Evolutionary conservation across 306 rosid genomes (phyloP).

Genomic region (Cucurbita ficifolia): DNA sequence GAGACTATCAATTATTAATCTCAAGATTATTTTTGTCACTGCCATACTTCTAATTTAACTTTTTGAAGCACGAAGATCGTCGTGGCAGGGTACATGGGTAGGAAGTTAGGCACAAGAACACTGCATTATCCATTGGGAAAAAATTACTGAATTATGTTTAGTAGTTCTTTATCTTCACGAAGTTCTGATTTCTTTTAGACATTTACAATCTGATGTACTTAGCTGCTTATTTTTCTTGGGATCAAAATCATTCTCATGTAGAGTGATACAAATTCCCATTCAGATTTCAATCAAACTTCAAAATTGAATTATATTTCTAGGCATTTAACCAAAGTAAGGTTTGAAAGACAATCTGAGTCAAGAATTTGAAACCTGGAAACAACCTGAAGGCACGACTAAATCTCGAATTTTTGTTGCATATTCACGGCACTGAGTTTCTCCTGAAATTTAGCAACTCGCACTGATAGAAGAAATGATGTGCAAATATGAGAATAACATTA

Average conservation of each 20-base stretch:
- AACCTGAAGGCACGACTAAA: neutral
- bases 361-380: conserved; percentile 13
- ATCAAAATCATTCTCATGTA: neutral
- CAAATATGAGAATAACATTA: neutral
- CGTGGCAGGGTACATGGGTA: no score
- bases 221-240: neutral
- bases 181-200: neutral
- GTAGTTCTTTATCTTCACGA: neutral
- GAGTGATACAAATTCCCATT: neutral
- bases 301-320: neutral
- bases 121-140: no score
- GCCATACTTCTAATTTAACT: no score
- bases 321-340: neutral
- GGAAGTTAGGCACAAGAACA: no score
- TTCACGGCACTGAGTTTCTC: conserved; percentile 35
- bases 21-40: no score
- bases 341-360: neutral
- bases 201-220: neutral
- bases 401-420: conserved; percentile 14
- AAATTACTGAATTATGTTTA: neutral
- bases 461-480: conserved; percentile 22
- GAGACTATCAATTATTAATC: no score
- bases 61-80: no score
- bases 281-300: neutral
- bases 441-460: conserved; percentile 45